Conservation (phyloP, 75 land plant genomes). For the Isoetes taiwanensis region DNA sequence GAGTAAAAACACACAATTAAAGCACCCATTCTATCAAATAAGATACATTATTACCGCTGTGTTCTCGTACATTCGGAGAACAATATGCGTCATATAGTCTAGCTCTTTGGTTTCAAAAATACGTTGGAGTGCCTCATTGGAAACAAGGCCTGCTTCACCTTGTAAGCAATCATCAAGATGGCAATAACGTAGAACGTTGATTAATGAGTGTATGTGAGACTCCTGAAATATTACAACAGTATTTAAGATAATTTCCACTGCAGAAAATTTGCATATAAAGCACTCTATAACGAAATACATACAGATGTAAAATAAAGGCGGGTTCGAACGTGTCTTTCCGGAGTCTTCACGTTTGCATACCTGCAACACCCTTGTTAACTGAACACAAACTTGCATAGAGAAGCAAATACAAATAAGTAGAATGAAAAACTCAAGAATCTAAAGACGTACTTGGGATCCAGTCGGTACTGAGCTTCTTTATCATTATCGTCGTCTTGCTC, state of each 20-base stretch:
- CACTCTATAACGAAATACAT: not conserved
- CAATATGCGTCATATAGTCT: conserved; percentile 92
- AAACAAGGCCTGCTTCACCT: conserved; percentile 77
- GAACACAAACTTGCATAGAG: not conserved
- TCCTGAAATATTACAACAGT: conserved; percentile 36
- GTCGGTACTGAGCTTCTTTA: conserved; percentile 85
- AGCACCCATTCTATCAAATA: not conserved
- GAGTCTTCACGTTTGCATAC: conserved; percentile 95
- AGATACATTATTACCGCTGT: conserved; percentile 39
- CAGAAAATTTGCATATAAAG: not conserved
- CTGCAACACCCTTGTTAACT: conserved; percentile 22
- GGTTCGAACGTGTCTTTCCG: conserved; percentile 97
- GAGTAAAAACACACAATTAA: not conserved
- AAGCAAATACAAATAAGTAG: not conserved
- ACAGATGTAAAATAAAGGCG: conserved; percentile 94
- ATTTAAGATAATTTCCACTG: not conserved
- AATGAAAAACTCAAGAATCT: not conserved
- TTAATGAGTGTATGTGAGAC: conserved; percentile 95
- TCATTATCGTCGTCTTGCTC: conserved; percentile 91
- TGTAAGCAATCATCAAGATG: conserved; percentile 88
- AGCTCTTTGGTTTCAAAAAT: conserved; percentile 80
- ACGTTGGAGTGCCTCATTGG: conserved; percentile 63
- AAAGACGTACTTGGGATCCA: conserved; percentile 76
- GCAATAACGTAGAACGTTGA: conserved; percentile 95
- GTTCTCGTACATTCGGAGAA: conserved; percentile 91